Evolutionary conservation across 208 protist species (phyloP), one percentile per base, ranked within the genome.

Genomic region (Endotrypanum monterogeii): DNA sequence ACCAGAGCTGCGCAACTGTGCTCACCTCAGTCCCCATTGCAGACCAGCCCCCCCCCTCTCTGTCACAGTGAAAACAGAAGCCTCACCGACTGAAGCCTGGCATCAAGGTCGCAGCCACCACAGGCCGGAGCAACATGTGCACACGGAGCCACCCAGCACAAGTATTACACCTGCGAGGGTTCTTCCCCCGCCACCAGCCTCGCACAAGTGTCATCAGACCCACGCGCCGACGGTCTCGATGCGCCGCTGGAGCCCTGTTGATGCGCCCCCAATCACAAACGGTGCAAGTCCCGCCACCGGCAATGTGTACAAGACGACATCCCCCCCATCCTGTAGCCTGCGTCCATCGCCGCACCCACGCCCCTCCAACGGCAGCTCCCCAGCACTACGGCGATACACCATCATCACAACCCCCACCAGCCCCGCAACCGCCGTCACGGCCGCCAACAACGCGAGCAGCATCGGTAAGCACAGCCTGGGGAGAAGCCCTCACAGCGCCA

Each of bases 321-420:
- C 74, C 2, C 68, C 74, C 4, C 74, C 74, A 3, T 70, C 68
- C 32, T 79, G 74, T 68, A 79, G 58, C 28, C 68, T 79, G 25
- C 74, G 74, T 35, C 74, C 74, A 0, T 79, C 74, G 7, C 74
- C 74, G 41, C 74, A 79, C 57, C 69, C 54, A 35, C 74, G 74
- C 30, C 55, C 67, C 4, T 69, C 74, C 12, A 65, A 79, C 39
- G 74, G 68, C 68, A 65, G 60, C 44, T 79, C 74, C 11, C 74
- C 74, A 16, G 68, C 74, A 20, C 39, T 79, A 48, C 74, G 74
- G 20, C 74, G 74, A n/a, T 79, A 79, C 74, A 65, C 70, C 46
- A 79, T 79, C 60, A 70, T 61, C 30, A 70, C 73, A 3, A 63
- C 68, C 16, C 66, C 66, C 67, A 61, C 50, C 37, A 39, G 61